Evolutionary conservation across 345 rosid species (phyloP), one percentile per base, ranked within the genome.

Genomic region (Orychophragmus violaceus): DNA sequence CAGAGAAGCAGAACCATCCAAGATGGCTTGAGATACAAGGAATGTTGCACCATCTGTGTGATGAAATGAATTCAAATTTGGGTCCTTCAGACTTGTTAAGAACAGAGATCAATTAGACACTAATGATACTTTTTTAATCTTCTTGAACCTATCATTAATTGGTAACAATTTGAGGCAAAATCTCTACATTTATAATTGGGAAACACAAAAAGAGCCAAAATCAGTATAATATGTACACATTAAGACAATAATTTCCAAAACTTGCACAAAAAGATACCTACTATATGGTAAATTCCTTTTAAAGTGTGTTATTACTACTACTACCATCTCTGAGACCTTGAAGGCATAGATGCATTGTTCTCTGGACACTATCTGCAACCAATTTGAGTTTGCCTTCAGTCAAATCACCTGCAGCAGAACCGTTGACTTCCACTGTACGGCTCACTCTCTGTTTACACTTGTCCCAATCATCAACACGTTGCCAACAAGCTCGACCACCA

Each of bases 401-500:
- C 58, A 59, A 54, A 64, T 88, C 97, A 39, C 72, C 95, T 0
- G 84, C 27, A 6, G 89, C 62, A 53, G 72, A 57, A 22, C 84
- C 82, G 28, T 29, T 80, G 18, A 65, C 72, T 74, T 91, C 97
- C 18, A 91, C 87, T 0, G 82, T 80, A 25, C 83, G 85, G 36
- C 83, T 75, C 67, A 91, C 97, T 69, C 84, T 79, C 74, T 85
- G 91, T 71, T 87, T 91, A 78, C 93, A 91, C 69, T 84, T 88
- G 71, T 95, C 97, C 99, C 99, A 95, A 10, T 91, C 97, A 1
- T 91, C 97, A 11, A 48, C 75, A 11, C 78, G 78, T 11, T 75
- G 76, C 99, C 97, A 95, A 80, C 97, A 95, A 23, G 96, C 91
- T 9, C 88, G 74, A 24, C 99, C 99, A 59, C 99, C 99, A 45